A percentile compares a stretch with the other conserved stretches of the same genome.
These are phyloP conservation scores for Peronospora belbahrii DNA, from an alignment of 352 stramenopile species.

Conservation along the genomic window DNA sequence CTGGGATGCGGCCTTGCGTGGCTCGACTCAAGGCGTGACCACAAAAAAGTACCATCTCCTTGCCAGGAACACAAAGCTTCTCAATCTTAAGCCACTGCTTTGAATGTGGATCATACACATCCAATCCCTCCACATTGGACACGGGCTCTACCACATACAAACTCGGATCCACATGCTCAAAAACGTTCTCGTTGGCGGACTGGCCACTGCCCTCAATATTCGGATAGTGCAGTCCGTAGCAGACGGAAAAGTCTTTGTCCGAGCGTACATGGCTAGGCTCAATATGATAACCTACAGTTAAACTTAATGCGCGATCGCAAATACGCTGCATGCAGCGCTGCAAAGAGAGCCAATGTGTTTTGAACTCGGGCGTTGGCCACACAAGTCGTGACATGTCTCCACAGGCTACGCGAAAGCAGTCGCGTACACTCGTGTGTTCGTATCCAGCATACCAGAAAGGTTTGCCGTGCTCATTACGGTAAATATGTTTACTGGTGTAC, in stretches of 20 bases:
- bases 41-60: constrained; percentile 57
- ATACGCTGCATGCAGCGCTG: constrained; percentile 42
- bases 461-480: constrained; percentile 48
- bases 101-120: constrained; percentile 45
- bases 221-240: constrained; percentile 56
- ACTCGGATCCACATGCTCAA: constrained; percentile 58
- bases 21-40: constrained; percentile 39
- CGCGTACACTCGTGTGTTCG: constrained; percentile 45
- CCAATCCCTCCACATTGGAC: constrained; percentile 40
- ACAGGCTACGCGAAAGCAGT: constrained; percentile 52
- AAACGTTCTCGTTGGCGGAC: constrained; percentile 50
- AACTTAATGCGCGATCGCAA: constrained; percentile 41
- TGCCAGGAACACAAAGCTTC: constrained; percentile 38
- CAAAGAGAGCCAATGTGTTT: constrained; percentile 34
- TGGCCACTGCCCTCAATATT: constrained; percentile 44
- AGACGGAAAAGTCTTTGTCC: constrained; percentile 50
- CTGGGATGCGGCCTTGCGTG: constrained; percentile 40
- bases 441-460: constrained; percentile 63
- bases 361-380: constrained; percentile 37
- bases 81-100: constrained; percentile 49
- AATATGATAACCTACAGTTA: constrained; percentile 42
- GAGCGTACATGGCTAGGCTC: constrained; percentile 20
- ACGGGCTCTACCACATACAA: constrained; percentile 54
- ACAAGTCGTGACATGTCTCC: constrained; percentile 40
- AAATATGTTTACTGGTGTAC: constrained; percentile 48